phyloP scores from a whole-genome alignment of 129 eudicot genomes.

The Erigeron canadensis region DNA sequence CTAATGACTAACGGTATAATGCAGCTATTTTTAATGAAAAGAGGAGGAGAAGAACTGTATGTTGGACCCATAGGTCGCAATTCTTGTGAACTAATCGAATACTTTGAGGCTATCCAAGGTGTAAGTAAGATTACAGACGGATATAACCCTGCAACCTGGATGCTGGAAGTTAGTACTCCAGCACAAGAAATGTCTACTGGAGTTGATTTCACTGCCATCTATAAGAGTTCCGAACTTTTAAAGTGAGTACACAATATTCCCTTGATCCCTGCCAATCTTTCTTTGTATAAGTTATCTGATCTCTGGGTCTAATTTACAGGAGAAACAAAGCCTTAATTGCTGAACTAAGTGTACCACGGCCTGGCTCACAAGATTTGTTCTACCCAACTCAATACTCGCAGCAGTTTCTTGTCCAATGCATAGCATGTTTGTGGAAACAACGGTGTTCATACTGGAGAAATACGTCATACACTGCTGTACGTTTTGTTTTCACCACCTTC shows the following conservation, averaged over 20 bases:
- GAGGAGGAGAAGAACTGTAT: constrained; percentile 77
- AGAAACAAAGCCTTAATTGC: constrained; percentile 49
- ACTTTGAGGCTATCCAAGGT: constrained; percentile 62
- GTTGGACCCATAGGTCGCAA: constrained; percentile 85
- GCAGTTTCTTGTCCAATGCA: constrained; percentile 36
- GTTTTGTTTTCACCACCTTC: constrained; percentile 39
- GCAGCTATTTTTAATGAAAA: constrained; percentile 78
- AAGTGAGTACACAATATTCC: constrained; percentile 23
- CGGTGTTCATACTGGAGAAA: constrained; percentile 55
- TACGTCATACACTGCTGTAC: constrained; percentile 46
- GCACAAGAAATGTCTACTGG: constrained; percentile 52
- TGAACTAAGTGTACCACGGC: constrained; percentile 39
- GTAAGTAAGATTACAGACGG: constrained; percentile 57
- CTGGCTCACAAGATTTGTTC: constrained; percentile 41
- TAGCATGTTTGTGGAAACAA: constrained; percentile 56
- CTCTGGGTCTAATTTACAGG: constrained; percentile 25
- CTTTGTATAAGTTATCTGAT: not conserved
- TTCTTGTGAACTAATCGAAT: constrained; percentile 56
- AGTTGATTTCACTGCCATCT: constrained; percentile 45
- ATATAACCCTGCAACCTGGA: constrained; percentile 75
- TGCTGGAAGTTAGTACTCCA: constrained; percentile 58
- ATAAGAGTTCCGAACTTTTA: constrained; percentile 55
- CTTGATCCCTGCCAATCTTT: not conserved
- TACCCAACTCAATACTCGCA: constrained; percentile 43
- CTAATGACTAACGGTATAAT: constrained; percentile 17